A percentile compares a stretch with the other conserved stretches of the same genome.
phyloP scores from a whole-genome alignment of 768 basidiomycete species.

The Termitomyces sp. region DNA sequence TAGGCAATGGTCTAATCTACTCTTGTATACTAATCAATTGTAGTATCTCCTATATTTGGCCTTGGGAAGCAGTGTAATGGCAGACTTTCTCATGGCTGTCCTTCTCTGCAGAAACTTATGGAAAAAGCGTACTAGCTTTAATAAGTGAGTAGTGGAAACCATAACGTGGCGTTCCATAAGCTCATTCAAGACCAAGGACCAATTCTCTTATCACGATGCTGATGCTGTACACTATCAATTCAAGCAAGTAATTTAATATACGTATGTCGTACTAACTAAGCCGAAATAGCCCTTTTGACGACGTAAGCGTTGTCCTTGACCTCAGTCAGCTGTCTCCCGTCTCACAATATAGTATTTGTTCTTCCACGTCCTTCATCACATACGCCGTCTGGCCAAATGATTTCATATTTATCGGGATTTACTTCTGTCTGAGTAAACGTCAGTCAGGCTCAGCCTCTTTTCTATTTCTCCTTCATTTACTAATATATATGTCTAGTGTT shows the following conservation, averaged over 20 bases:
- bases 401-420: constrained; percentile 41
- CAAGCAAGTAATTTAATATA: constrained; percentile 26
- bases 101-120: constrained; percentile 28
- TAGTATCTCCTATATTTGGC: constrained; percentile 26
- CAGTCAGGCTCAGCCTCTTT: too few species aligned
- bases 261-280: not conserved
- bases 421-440: constrained; percentile 43
- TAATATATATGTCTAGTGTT: constrained; percentile 15
- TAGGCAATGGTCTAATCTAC: not conserved
- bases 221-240: constrained; percentile 43
- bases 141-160: constrained; percentile 14
- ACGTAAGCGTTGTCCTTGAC: constrained; percentile 16
- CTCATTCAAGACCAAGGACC: constrained; percentile 24
- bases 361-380: constrained; percentile 25
- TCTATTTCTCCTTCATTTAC: not conserved
- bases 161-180: not conserved
- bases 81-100: constrained; percentile 32
- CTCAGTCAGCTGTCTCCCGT: not conserved
- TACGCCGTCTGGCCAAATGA: constrained; percentile 41
- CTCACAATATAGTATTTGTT: constrained; percentile 19
- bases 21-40: not conserved
- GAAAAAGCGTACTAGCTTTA: constrained; percentile 22
- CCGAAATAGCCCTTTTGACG: constrained; percentile 22
- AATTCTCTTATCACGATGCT: constrained; percentile 38
- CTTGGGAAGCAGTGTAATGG: constrained; percentile 28